Evolutionary conservation across 805 yeast genomes (phyloP).

Genomic region (Candida sakaeoensis): DNA sequence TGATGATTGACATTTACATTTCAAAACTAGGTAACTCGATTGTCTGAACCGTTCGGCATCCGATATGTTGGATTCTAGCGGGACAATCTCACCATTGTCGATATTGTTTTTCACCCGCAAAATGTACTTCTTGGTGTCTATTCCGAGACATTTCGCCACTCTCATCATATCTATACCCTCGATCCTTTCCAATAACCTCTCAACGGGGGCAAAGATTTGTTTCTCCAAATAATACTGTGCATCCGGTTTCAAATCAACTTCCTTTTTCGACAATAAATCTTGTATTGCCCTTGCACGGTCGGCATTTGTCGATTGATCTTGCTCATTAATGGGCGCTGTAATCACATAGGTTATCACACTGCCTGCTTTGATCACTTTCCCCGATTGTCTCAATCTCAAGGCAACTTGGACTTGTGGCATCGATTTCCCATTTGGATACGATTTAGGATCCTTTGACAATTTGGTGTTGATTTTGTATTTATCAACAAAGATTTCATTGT

Average conservation of each 20-base stretch:
- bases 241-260: constrained; percentile 61
- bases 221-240: constrained; percentile 76
- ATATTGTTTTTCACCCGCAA: constrained; percentile 39
- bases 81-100: constrained; percentile 47
- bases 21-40: constrained; percentile 50
- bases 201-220: constrained; percentile 88
- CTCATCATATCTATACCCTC: constrained; percentile 83
- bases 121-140: constrained; percentile 65
- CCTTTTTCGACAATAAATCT: constrained; percentile 60
- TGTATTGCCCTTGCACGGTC: constrained; percentile 81
- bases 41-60: constrained; percentile 80
- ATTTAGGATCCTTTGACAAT: constrained; percentile 82
- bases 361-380: constrained; percentile 84
- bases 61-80: constrained; percentile 75
- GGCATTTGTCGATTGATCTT: constrained; percentile 45
- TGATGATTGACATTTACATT: constrained; percentile 57
- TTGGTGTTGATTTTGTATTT: constrained; percentile 80
- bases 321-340: constrained; percentile 40
- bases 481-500: constrained; percentile 59
- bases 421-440: constrained; percentile 75
- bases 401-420: constrained; percentile 95
- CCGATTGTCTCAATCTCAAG: constrained; percentile 69
- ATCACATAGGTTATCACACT: constrained; percentile 86
- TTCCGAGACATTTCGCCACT: constrained; percentile 71
- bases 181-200: constrained; percentile 77